Evolutionary conservation across 2,329 filamentous ascomycete genomes (phyloP), one percentile per base, ranked within the genome.

Genomic region (Hymenoscyphus repandus): DNA sequence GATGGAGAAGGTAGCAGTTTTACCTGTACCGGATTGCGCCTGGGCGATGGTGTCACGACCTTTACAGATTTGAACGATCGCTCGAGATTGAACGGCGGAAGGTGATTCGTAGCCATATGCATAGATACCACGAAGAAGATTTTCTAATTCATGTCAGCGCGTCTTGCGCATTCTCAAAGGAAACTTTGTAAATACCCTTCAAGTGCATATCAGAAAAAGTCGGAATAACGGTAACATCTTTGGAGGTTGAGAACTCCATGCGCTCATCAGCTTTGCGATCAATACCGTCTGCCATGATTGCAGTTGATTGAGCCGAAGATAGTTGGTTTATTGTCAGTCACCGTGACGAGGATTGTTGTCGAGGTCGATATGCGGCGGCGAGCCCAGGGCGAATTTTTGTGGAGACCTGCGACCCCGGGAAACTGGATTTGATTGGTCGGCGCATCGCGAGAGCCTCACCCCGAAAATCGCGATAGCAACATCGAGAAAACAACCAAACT

Each of bases 11-110:
- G 91, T 96, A 31, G 91, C 91, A 64, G 93, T 99, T 85, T 99
- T 99, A 78, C 93, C 93, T 72, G 93, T 99, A 82, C 93, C 93
- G 66, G 93, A 99, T 82, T 99, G 93, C 68, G 93, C 93, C 82
- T 99, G 93, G 15, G 93, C 93, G 67, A 99, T 99, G 56, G 93
- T 97, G 71, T 99, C 93, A 72, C 93, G 90, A 59, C 93, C 93
- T 74, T 97, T 97, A 82, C 93, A 99, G 66, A 99, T 88, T 74
- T 97, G 93, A 45, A 99, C 93, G 66, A 99, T 99, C 47, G 93
- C 93, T 67, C 93, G 89, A 60, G 92, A 96, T 74, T 99, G 93
- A 15, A 99, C 92, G 12, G 93, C 93, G 0, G 93, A 99, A 11
- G 93, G 93, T 2, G 93, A 96, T 70, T 99, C 93, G 73, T 97